Evolutionary conservation across 306 rosid species (phyloP), one percentile per base, ranked within the genome.

Genomic region (Begonia peltatifolia): DNA sequence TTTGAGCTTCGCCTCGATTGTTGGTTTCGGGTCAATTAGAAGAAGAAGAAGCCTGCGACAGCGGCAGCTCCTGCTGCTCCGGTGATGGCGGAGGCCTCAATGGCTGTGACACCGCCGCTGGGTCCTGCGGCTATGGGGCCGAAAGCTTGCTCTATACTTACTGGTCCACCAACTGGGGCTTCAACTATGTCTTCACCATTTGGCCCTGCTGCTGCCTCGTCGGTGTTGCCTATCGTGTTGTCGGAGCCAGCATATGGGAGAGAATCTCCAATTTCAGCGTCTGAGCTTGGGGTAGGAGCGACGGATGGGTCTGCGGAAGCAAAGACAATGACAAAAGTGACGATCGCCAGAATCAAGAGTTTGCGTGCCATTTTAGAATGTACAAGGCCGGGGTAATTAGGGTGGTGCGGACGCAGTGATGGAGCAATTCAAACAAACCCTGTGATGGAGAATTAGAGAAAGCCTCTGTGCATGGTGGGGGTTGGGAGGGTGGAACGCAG

Each of bases 351-450:
- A 63, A 73, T 43, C 38, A 60, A 50, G 46, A 71, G 46, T 7
- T 44, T 68, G 55, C 80, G 80, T 41, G 79, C 80, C 95, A 87
- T 84, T 63, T 12, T 22, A n/a, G n/a, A n/a, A n/a, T n/a, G n/a
- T n/a, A 30, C 38, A 30, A 30, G 38, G 38, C 38, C 8, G 7
- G 38, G 38, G 8, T 30, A 30, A 30, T 7, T 7, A 30, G 9
- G 3, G 7, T 5, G 7, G 7, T 30, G 38, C 38, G 38, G 38
- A 30, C 9, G 38, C 38, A 30, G 38, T 30, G 38, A 30, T 6
- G 6, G 38, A 30, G 38, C 38, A 30, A 30, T 5, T 5, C 8
- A 30, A 30, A 30, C 38, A 30, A 6, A 7, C 38, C 3, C 38
- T 30, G 38, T 9, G 38, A 7, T 30, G 38, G 38, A 30, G 8